Evolutionary conservation across 139 green algal species (phyloP).

Genomic region (Penium margaritaceum): DNA sequence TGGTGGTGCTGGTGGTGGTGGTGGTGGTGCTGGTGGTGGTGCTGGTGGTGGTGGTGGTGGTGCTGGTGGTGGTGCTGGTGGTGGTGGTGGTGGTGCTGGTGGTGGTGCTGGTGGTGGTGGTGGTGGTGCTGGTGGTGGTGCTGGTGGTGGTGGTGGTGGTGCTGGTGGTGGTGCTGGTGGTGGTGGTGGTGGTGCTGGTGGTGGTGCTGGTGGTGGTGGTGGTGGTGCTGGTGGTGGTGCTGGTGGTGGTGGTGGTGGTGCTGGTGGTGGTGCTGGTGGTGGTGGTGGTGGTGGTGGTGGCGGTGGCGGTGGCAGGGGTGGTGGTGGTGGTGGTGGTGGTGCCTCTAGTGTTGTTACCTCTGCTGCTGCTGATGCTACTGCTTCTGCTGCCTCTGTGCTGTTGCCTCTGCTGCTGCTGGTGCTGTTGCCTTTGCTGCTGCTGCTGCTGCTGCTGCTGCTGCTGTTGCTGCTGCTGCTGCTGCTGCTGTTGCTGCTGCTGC

Average conservation of each 20-base stretch:
- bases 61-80: background rate
- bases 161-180: background rate
- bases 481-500: too few relatives aligned
- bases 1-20: background rate
- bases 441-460: too few relatives aligned
- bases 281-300: background rate
- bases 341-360: too few relatives aligned
- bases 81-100: background rate
- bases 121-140: background rate
- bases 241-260: conserved; percentile 2
- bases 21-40: background rate
- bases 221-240: background rate
- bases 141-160: background rate
- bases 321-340: too few relatives aligned
- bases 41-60: background rate
- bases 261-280: background rate
- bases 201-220: background rate
- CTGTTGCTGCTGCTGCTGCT: too few relatives aligned
- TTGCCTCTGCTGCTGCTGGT: too few relatives aligned
- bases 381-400: too few relatives aligned
- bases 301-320: background rate
- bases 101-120: background rate
- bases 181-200: background rate
- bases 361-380: too few relatives aligned
- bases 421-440: too few relatives aligned